Evolutionary conservation across 2,329 filamentous ascomycete genomes (phyloP), one percentile per base, ranked within the genome.

Genomic region (Beauveria sp.): DNA sequence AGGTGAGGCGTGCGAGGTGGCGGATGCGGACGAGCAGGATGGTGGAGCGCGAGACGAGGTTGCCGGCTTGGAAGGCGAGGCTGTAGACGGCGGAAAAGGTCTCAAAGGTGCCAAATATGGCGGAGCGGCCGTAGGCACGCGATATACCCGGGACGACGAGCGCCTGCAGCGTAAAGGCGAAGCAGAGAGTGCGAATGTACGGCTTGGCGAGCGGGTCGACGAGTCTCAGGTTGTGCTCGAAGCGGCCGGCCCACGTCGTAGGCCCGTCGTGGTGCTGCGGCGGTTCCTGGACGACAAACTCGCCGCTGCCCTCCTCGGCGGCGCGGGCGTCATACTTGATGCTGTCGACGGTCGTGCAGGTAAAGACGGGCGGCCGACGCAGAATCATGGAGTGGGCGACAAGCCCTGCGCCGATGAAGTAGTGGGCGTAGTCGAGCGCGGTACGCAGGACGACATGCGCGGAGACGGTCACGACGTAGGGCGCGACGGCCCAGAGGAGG

Each of bases 351-450:
- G 68, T 67, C 16, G 60, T 18, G 55, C 47, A 10, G 22, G 60
- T 16, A 64, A 65, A 57, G 66, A 67, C 59, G 0, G 66, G 65
- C 2, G 65, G 64, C 2, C 64, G 64, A 0, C 71, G 72, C 2
- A 74, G 62, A 8, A 75, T 26, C 14, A 70, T 59, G 53, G 69
- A 71, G 58, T 69, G 69, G 0, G 68, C 66, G 5, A 70, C 34
- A 2, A 73, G 54, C 55, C 71, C 64, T 0, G 69, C 52, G 3
- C 67, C 68, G 0, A 70, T 62, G 2, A 73, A 62, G 28, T 65
- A 67, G 56, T 66, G 69, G 3, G 69, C 62, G 56, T 66, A 70
- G 18, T 66, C 66, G 16, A 72, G 68, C 44, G 67, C 67, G 50
- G 64, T 64, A 8, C 72, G 66, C 24, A 74, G 59, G 18, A 70